Conservation (phyloP, 495 filamentous ascomycete species). For the Hypoxylon fragiforme region DNA sequence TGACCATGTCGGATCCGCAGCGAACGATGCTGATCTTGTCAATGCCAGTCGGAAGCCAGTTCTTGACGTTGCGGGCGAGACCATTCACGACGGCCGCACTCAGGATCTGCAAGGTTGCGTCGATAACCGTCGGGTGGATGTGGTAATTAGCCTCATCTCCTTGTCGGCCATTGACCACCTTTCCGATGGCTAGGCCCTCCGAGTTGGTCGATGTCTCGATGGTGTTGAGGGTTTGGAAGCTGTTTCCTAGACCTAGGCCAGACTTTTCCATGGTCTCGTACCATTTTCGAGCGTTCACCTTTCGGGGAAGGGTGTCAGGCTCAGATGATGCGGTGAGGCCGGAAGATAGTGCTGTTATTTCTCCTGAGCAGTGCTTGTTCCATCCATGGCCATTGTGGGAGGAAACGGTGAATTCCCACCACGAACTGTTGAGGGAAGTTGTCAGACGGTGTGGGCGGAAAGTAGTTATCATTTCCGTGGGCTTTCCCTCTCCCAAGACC, state of each 20-base stretch:
- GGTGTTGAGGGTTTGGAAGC: constrained; percentile 12
- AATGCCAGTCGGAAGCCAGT: constrained; percentile 36
- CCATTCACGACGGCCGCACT: constrained; percentile 35
- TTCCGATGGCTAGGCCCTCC: constrained; percentile 26
- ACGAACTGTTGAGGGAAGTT: constrained; percentile 41
- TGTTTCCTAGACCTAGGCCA: constrained; percentile 1
- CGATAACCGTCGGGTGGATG: constrained; percentile 45
- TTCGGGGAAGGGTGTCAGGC: constrained; percentile 17
- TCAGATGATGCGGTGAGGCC: constrained; percentile 10
- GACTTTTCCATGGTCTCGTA: constrained; percentile 27
- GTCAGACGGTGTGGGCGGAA: constrained; percentile 43
- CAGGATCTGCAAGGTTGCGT: constrained; percentile 41
- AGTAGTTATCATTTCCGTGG: constrained; percentile 43
- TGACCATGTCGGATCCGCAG: constrained; percentile 21
- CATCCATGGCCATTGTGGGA: constrained; percentile 45
- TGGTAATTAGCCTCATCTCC: constrained; percentile 33
- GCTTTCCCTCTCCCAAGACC: constrained; percentile 28
- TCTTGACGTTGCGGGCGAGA: constrained; percentile 21
- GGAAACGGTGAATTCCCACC: constrained; percentile 52
- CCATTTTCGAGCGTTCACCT: constrained; percentile 17
- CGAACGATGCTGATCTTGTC: constrained; percentile 29
- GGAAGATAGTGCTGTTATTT: constrained; percentile 27
- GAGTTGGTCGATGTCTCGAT: constrained; percentile 23
- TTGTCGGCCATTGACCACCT: constrained; percentile 23
- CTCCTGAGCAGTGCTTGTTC: constrained; percentile 49